Conservation (phyloP, 2,329 filamentous ascomycete species). For the Venturia pyrina region DNA sequence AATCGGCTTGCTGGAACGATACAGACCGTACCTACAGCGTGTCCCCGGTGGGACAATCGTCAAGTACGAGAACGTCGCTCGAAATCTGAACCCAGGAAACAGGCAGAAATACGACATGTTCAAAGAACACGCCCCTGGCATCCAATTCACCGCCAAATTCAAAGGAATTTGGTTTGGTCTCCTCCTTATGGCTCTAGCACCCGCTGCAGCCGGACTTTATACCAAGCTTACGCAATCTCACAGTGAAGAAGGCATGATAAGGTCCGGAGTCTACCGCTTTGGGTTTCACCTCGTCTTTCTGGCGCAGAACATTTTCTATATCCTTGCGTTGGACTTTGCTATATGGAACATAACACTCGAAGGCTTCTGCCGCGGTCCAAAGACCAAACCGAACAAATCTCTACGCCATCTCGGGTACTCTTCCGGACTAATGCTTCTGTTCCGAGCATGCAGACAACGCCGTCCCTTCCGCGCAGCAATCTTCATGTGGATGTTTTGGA, state of each 20-base stretch:
- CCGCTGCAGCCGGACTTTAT: neutral
- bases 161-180: slow-evolving; percentile 7
- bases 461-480: slow-evolving; percentile 5
- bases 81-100: neutral
- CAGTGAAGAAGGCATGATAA: slow-evolving; percentile 6
- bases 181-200: slow-evolving; percentile 1
- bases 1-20: neutral
- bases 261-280: slow-evolving; percentile 4
- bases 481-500: slow-evolving; percentile 8
- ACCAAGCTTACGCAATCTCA: neutral
- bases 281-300: slow-evolving; percentile 6
- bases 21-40: slow-evolving; percentile 2
- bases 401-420: slow-evolving; percentile 4
- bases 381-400: neutral
- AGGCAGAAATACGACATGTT: neutral
- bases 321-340: slow-evolving; percentile 4
- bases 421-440: neutral
- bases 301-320: slow-evolving; percentile 8
- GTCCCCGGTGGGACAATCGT: neutral
- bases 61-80: slow-evolving; percentile 3
- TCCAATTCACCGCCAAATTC: neutral
- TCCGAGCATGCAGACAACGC: neutral
- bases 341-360: slow-evolving; percentile 3
- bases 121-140: neutral
- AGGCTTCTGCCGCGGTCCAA: slow-evolving; percentile 3